phyloP scores from a whole-genome alignment of 2,329 filamentous ascomycete genomes.

The Phialophora expanda region DNA sequence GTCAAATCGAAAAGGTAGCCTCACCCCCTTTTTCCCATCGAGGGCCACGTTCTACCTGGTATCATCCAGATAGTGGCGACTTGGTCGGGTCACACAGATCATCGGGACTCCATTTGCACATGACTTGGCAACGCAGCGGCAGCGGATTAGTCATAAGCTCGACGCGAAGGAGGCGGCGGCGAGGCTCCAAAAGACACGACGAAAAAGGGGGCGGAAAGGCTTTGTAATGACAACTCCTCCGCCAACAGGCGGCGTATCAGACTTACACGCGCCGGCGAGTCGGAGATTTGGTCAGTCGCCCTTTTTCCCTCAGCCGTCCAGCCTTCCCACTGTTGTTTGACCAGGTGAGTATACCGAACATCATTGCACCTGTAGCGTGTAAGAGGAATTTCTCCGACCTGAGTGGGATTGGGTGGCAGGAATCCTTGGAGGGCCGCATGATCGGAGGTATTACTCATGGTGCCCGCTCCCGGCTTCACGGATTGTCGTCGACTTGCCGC shows the following conservation, averaged over 20 bases:
- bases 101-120: background rate
- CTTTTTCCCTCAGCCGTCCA: background rate
- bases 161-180: background rate
- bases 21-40: background rate
- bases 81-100: background rate
- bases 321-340: background rate
- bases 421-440: background rate
- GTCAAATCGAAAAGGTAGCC: background rate
- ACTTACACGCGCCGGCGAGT: background rate
- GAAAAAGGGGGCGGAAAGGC: conserved; percentile 19
- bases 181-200: conserved; percentile 7
- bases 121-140: background rate
- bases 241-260: background rate
- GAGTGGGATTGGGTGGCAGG: background rate
- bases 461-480: background rate
- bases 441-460: background rate
- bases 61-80: background rate
- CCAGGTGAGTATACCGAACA: background rate
- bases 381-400: background rate
- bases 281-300: background rate
- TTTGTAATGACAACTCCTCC: conserved; percentile 17
- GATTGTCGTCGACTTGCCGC: background rate
- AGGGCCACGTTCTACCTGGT: background rate
- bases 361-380: background rate
- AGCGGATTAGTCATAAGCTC: background rate